Percentiles rank a stretch among this genome's conserved stretches.
Evolutionary conservation across 2,329 filamentous ascomycete species (phyloP).

Genomic region (Aspergillus oerlinghausenensis): DNA sequence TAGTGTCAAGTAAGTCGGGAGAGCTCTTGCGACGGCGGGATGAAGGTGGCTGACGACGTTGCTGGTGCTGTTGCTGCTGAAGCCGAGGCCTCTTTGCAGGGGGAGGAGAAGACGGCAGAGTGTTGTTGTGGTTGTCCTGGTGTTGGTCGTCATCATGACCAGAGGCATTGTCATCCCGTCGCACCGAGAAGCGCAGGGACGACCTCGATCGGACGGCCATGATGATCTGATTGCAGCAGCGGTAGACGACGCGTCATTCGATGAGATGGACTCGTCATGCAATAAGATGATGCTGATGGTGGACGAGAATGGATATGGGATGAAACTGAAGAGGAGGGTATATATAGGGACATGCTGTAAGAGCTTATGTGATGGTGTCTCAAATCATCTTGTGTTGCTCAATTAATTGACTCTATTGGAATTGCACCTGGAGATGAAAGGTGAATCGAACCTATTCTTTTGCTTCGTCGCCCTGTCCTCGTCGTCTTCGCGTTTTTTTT

Average conservation of each 20-base stretch:
- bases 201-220: constrained; percentile 34
- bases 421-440: background rate
- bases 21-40: constrained; percentile 28
- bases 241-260: constrained; percentile 1
- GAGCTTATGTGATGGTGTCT: background rate
- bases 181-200: constrained; percentile 30
- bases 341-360: background rate
- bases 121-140: constrained; percentile 7
- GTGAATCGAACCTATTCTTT: background rate
- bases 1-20: constrained; percentile 30
- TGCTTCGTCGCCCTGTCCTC: background rate
- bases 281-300: background rate
- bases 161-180: constrained; percentile 20
- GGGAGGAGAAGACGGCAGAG: constrained; percentile 7
- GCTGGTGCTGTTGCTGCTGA: constrained; percentile 14
- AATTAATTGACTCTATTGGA: background rate
- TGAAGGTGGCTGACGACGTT: background rate
- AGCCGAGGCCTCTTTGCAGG: constrained; percentile 26
- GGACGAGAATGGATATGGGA: background rate
- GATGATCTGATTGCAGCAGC: constrained; percentile 3
- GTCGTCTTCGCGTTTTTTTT: background rate
- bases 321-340: background rate
- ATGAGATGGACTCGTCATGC: background rate
- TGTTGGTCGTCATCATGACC: constrained; percentile 13
- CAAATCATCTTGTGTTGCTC: background rate